Evolutionary conservation across 2,329 filamentous ascomycete genomes (phyloP).

Genomic region (Didymellaceae sp.): DNA sequence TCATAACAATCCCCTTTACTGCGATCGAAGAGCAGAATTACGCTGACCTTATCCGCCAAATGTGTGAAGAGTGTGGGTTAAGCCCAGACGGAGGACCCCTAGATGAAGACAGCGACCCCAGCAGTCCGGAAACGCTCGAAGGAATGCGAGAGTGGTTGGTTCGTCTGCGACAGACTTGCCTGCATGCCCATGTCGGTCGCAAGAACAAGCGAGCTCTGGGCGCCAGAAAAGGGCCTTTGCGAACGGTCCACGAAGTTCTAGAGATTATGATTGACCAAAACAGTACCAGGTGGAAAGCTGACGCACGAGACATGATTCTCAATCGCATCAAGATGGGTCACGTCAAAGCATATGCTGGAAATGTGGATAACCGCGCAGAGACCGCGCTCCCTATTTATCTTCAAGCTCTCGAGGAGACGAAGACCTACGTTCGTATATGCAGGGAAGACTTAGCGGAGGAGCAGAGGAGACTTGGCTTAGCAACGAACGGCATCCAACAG

Average conservation of each 20-base stretch:
- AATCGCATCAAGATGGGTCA: constrained; percentile 75
- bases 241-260: constrained; percentile 85
- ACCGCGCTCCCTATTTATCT: constrained; percentile 76
- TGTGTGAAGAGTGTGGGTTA: constrained; percentile 74
- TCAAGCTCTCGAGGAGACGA: constrained; percentile 50
- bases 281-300: constrained; percentile 68
- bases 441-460: constrained; percentile 66
- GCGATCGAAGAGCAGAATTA: constrained; percentile 93
- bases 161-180: constrained; percentile 77
- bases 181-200: constrained; percentile 82
- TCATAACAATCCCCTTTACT: constrained; percentile 89
- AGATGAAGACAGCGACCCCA: constrained; percentile 67
- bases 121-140: constrained; percentile 64
- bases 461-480: constrained; percentile 45
- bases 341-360: constrained; percentile 75
- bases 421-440: constrained; percentile 66
- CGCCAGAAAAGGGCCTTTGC: constrained; percentile 68
- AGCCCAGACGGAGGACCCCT: constrained; percentile 68
- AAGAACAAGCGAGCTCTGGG: constrained; percentile 70
- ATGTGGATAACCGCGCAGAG: constrained; percentile 58
- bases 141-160: constrained; percentile 82
- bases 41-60: constrained; percentile 73
- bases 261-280: constrained; percentile 91
- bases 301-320: constrained; percentile 71
- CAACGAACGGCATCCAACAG: constrained; percentile 31